Evolutionary conservation across 345 rosid genomes (phyloP), one percentile per base, ranked within the genome.

Genomic region (Rhizophora apiculata): DNA sequence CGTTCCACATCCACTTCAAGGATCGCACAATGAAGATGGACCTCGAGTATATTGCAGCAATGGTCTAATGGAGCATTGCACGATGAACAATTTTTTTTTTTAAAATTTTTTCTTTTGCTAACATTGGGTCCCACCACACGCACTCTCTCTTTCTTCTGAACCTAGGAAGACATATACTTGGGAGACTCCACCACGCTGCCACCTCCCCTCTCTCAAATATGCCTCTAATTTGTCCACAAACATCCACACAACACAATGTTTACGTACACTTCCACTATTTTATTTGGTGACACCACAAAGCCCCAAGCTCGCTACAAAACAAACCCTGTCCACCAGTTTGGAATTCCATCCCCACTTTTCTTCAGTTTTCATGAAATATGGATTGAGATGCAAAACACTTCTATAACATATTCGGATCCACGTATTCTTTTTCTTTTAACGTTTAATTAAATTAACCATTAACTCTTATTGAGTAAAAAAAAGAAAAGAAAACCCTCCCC

Each of bases 311-410:
- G 63, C 65, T 63, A 60, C 29, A 76, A 39, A 71, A 82, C 74
- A 77, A 72, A 68, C 46, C 5, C 53, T 73, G 79, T 74, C 80
- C 82, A 78, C 24, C 24, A 24, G 24, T 8, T 8, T 8, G 37
- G 37, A 34, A 7, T 34, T 8, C 37, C 7, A 34, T 6, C 8
- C 37, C 37, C 10, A 8, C 37, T 7, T 34, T 2, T 9, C 8
- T 8, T 1, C 37, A 34, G 7, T 34, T 34, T 8, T 8, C 1
- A 8, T 6, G 8, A 34, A 34, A 34, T 34, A 9, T 34, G 32
- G 5, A 5, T 31, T 31, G 4, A 31, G 5, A 5, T 31, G 32
- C 32, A 31, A 31, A 31, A 31, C 32, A 31, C 32, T 31, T 4
- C 5, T 31, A 31, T 31, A 31, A 31, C 5, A 5, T 3, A 9